Evolutionary conservation across 208 protist genomes (phyloP).

Genomic region (Acanthamoeba castellanii): DNA sequence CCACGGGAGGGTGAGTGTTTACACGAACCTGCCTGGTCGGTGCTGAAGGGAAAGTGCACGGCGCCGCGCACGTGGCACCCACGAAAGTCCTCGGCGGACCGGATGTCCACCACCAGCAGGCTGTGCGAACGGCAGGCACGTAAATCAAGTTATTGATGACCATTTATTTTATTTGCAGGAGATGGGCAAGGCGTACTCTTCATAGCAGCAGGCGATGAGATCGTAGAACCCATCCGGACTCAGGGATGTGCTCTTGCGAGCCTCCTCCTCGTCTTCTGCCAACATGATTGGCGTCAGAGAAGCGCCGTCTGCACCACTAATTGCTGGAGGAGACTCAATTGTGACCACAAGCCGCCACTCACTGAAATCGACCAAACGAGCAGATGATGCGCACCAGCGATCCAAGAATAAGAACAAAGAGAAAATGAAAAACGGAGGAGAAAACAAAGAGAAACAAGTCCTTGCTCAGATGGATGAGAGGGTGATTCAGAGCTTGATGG

Average conservation of each 20-base stretch:
- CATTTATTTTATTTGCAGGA: not conserved
- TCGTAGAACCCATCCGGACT: conserved; percentile 8
- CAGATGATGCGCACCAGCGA: not conserved
- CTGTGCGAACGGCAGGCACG: not conserved
- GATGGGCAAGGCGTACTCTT: not conserved
- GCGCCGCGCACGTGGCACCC: conserved; percentile 11
- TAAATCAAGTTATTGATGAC: not conserved
- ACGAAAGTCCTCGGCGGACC: not conserved
- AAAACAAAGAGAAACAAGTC: not conserved
- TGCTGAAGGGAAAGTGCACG: not conserved
- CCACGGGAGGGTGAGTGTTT: not conserved
- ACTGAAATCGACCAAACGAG: too few relatives aligned
- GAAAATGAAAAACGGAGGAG: not conserved
- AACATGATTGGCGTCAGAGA: conserved; percentile 9
- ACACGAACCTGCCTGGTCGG: not conserved
- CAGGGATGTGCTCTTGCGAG: not conserved
- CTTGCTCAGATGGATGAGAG: not conserved
- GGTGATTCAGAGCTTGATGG: not conserved
- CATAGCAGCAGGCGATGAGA: conserved; percentile 6
- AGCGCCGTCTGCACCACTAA: not conserved
- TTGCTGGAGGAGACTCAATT: not conserved
- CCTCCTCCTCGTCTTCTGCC: not conserved
- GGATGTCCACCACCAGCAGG: conserved; percentile 3
- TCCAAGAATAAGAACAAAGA: not conserved
- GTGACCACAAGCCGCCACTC: not conserved